Conservation (phyloP, 192 early-diverging fungal species). For the Jimgerdemannia lactiflua region DNA sequence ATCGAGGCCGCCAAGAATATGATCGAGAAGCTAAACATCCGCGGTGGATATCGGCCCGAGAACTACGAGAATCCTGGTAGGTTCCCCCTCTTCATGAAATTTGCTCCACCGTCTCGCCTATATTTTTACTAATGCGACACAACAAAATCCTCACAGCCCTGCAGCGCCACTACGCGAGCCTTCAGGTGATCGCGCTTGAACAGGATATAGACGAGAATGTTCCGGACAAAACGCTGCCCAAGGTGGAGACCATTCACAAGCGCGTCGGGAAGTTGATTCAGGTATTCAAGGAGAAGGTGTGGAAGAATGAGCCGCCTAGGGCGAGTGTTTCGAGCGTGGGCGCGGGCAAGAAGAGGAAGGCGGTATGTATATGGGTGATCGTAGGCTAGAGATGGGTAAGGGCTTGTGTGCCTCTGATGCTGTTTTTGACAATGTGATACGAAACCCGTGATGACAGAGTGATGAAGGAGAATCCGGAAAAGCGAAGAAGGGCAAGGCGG, state of each 20-base stretch:
- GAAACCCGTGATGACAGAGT: background rate
- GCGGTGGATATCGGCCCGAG: conserved; percentile 34
- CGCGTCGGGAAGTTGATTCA: conserved; percentile 5
- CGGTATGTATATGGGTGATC: background rate
- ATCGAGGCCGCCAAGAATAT: conserved; percentile 29
- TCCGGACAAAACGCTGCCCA: conserved; percentile 18
- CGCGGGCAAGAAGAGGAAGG: conserved; percentile 8
- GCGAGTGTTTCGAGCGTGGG: background rate
- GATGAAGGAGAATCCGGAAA: background rate
- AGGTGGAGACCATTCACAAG: conserved; percentile 16
- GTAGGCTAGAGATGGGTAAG: background rate
- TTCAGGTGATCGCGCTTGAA: conserved; percentile 34
- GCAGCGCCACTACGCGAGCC: conserved; percentile 34
- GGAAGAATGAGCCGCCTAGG: background rate
- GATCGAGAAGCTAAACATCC: conserved; percentile 35
- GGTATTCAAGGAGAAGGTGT: background rate
- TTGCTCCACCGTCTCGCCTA: background rate
- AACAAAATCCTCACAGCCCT: conserved; percentile 18
- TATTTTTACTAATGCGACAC: background rate
- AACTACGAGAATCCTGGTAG: conserved; percentile 41
- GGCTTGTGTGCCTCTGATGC: background rate
- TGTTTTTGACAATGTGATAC: background rate
- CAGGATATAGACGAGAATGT: conserved; percentile 41
- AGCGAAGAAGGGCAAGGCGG: background rate
- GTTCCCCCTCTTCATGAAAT: background rate